phyloP scores from a whole-genome alignment of 179 eudicot genomes.

The Drosera spatulata region DNA sequence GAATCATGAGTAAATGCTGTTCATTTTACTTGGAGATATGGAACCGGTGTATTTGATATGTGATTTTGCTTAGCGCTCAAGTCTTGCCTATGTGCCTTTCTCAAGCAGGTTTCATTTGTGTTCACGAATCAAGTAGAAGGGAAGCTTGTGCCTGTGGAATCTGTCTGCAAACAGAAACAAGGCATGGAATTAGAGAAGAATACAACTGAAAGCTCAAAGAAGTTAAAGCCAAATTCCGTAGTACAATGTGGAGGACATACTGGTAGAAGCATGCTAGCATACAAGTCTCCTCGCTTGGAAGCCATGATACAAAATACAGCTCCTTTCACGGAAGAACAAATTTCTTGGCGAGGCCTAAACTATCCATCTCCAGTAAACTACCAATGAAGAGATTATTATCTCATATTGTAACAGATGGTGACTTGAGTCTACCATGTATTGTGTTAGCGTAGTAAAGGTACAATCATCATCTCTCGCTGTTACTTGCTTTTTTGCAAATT shows the following conservation, averaged over 20 bases:
- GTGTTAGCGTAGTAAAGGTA: no score
- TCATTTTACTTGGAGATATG: no score
- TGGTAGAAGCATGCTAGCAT: conserved; percentile 10
- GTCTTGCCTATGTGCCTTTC: neutral
- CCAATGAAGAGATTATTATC: conserved; percentile 38
- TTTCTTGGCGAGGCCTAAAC: conserved; percentile 23
- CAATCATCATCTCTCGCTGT: no score
- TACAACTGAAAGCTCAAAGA: conserved; percentile 7
- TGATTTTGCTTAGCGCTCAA: no score
- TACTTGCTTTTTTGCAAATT: no score
- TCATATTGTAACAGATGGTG: neutral
- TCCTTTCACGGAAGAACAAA: conserved; percentile 28
- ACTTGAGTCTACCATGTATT: no score
- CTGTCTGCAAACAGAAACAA: conserved; percentile 22
- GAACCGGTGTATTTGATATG: no score
- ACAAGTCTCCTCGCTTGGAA: conserved; percentile 15
- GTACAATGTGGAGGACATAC: conserved; percentile 14
- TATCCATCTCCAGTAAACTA: conserved; percentile 25
- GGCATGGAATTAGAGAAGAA: conserved; percentile 13
- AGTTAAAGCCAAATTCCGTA: conserved; percentile 8
- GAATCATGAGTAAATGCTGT: no score
- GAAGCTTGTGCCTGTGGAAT: conserved; percentile 80
- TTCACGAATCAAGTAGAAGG: conserved; percentile 90
- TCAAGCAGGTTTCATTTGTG: conserved; percentile 78
- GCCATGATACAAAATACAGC: conserved; percentile 14